These are phyloP conservation scores for Fomes fomentarius DNA, from an alignment of 1,284 basidiomycete genomes.

Conservation along the genomic window DNA sequence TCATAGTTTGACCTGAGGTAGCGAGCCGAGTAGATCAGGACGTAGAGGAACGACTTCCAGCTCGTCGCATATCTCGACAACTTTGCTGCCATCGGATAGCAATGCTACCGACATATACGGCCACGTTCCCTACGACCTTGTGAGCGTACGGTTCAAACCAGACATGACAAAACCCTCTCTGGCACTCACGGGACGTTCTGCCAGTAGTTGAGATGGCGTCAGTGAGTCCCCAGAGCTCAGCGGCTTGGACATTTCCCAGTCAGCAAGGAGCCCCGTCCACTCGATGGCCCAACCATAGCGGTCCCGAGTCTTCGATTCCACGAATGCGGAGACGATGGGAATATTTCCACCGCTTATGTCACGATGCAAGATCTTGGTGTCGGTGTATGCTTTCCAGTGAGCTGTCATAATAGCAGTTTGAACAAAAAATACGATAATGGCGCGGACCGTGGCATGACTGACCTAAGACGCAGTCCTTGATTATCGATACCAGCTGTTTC, in stretches of 20 bases:
- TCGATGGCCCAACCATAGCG: too few species aligned
- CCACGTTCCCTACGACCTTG: constrained; percentile 11
- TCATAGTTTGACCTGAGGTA: constrained; percentile 4
- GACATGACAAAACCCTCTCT: background rate
- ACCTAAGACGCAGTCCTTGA: too few species aligned
- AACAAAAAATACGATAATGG: too few species aligned
- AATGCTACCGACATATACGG: constrained; percentile 9
- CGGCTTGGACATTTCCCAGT: too few species aligned
- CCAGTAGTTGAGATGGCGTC: too few species aligned
- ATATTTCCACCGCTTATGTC: constrained; percentile 15
- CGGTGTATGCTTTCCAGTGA: background rate
- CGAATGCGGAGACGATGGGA: background rate
- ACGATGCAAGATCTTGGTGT: background rate
- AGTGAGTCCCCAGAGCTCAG: too few species aligned
- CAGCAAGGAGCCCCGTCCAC: too few species aligned
- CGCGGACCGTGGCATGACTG: too few species aligned
- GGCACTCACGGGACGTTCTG: too few species aligned
- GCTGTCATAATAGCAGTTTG: background rate
- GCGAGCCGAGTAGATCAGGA: constrained; percentile 6
- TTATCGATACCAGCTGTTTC: too few species aligned
- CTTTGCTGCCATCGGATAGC: background rate
- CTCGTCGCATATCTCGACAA: constrained; percentile 3
- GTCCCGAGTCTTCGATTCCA: too few species aligned
- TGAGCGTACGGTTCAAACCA: background rate
- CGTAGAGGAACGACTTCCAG: constrained; percentile 13